These are phyloP conservation scores for Phytophthora capsici DNA, from an alignment of 352 stramenopile species.

Conservation along the genomic window DNA sequence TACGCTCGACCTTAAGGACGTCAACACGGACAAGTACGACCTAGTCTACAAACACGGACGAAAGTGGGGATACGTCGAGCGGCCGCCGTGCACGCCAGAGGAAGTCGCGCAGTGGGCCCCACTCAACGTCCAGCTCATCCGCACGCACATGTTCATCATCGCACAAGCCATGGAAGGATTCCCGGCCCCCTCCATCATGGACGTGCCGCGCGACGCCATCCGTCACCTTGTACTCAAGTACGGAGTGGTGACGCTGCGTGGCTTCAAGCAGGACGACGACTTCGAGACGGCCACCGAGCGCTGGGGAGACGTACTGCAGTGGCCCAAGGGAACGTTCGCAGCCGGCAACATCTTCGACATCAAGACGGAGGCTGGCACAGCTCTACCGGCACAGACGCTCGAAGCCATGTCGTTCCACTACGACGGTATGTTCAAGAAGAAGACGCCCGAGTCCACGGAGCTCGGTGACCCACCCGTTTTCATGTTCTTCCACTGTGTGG, in stretches of 20 bases:
- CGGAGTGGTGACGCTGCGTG: conserved; percentile 20
- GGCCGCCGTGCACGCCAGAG: conserved; percentile 19
- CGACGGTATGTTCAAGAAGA: conserved; percentile 37
- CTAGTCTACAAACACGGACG: conserved; percentile 28
- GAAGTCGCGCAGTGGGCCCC: conserved; percentile 20
- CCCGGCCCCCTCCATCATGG: conserved; percentile 21
- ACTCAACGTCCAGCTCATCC: conserved; percentile 25
- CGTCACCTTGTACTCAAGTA: conserved; percentile 26
- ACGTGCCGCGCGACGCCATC: conserved; percentile 24
- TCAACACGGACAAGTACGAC: conserved; percentile 31
- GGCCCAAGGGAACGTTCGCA: conserved; percentile 24
- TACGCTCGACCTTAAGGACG: conserved; percentile 24
- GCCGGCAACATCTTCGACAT: conserved; percentile 30
- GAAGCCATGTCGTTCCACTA: conserved; percentile 33
- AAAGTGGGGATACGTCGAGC: conserved; percentile 29
- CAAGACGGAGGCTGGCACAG: conserved; percentile 19
- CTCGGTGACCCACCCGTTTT: conserved; percentile 28
- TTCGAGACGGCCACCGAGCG: conserved; percentile 25
- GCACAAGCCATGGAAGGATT: conserved; percentile 17
- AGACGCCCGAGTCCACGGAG: conserved; percentile 26
- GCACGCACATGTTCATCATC: conserved; percentile 29
- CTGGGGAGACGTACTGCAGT: conserved; percentile 30
- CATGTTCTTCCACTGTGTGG: conserved; percentile 34
- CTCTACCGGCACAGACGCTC: conserved; percentile 20
- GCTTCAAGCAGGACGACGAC: conserved; percentile 34